phyloP scores from a whole-genome alignment of 805 yeast genomes.

The Candida orba region DNA sequence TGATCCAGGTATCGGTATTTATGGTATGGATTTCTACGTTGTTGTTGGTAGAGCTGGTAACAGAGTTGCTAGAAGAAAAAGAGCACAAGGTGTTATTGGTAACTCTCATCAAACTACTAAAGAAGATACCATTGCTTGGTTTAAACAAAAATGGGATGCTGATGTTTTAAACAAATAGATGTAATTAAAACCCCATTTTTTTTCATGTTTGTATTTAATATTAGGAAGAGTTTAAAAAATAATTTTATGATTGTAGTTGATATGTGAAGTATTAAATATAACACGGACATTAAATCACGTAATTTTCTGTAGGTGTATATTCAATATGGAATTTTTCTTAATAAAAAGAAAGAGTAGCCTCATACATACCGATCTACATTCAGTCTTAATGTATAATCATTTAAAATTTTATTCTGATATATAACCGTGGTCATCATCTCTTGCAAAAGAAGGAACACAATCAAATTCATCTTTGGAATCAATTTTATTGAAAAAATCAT shows the following conservation, averaged over 20 bases:
- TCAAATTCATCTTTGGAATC: conserved; percentile 20
- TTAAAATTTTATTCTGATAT: conserved; percentile 25
- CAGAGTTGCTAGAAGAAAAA: conserved; percentile 98
- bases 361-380: too few relatives aligned
- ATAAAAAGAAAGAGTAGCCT: too few relatives aligned
- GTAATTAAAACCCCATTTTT: not conserved
- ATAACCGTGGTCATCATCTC: conserved; percentile 18
- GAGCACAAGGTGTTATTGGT: conserved; percentile 83
- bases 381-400: too few relatives aligned
- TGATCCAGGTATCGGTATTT: conserved; percentile 98
- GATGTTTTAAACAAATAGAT: conserved; percentile 78
- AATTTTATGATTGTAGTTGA: not conserved
- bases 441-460: conserved; percentile 20
- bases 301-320: too few relatives aligned
- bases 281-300: too few relatives aligned
- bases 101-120: conserved; percentile 85
- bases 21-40: conserved; percentile 99
- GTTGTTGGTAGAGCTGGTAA: conserved; percentile 99
- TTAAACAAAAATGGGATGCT: conserved; percentile 99
- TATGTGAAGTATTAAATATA: too few relatives aligned
- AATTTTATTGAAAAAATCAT: conserved; percentile 22
- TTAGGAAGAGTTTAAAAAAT: conserved; percentile 7
- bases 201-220: conserved; percentile 13
- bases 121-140: conserved; percentile 96
- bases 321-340: too few relatives aligned